Base-by-base conservation (phyloP, 345 rosid genomes). In the Brassica incana region DNA sequence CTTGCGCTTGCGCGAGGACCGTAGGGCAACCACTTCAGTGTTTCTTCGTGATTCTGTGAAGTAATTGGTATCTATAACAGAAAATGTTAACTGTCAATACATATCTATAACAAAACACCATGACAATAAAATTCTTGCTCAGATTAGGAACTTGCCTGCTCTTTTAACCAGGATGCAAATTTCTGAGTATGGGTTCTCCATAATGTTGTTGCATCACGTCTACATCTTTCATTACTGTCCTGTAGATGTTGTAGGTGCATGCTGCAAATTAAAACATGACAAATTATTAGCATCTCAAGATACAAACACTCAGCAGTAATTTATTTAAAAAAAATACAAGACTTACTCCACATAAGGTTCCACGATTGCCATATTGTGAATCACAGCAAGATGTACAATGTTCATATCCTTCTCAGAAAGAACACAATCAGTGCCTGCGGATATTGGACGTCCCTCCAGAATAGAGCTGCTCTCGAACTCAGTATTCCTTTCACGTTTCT, bases 301-400 rank as follows among this genome's bases (percentile, higher is more conserved):
- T 54, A 54, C 23, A 5, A 54, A 9, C 60, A 54, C 2, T 54
- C 23, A 54, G 60, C 6, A 54, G 9, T 54, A n/a, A 16, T 6
- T 15, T 54, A 27, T 6, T 54, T 52, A 7, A 2, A 0, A 16
- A 38, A 38, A 36, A 10, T 8, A 16, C 14, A 60, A 7, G 1
- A 36, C 69, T 65, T 65, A 65, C 69, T 65, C 48, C 12, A 65
- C 69, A 8, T 65, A 65, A 33, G 48, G 48, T 6, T 65, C 68
- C 14, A 40, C 48, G 48, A 40, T 4, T 15, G 48, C 69, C 50
- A 36, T 8, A 3, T 36, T 36, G 0, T 65, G 69, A 15, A 65
- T 65, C 14, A 65, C 50, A 35, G 48, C 50, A 16, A 65, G 69
- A n/a, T 65, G 68, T 0, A 9, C 45, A 2, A 33, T 62, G 8